Conservation (phyloP, 352 stramenopile species). For the Globisporangium heterothallicum region DNA sequence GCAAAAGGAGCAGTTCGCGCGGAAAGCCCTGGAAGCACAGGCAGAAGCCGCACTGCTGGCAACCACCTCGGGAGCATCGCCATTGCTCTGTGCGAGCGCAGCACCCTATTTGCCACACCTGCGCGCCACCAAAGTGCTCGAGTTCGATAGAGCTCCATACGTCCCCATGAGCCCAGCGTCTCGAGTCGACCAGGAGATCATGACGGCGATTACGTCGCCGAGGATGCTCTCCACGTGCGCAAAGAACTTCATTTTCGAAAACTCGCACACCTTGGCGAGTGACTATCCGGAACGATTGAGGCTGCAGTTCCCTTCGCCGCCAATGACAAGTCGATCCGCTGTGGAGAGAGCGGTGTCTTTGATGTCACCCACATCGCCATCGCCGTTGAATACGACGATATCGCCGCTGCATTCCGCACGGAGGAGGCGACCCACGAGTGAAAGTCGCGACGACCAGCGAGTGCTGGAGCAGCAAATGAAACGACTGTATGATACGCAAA, state of each 20-base stretch:
- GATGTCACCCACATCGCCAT: slow-evolving; percentile 5
- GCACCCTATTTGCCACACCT: slow-evolving; percentile 20
- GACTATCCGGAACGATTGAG: slow-evolving; percentile 31
- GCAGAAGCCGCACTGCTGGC: slow-evolving; percentile 3
- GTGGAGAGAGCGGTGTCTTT: not conserved
- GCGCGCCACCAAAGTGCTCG: slow-evolving; percentile 12
- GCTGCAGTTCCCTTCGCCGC: slow-evolving; percentile 16
- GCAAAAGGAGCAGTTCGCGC: not conserved
- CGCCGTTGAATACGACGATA: slow-evolving; percentile 9
- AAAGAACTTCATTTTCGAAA: slow-evolving; percentile 40
- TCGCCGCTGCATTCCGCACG: not conserved
- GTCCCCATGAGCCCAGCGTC: not conserved
- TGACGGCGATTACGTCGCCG: slow-evolving; percentile 24
- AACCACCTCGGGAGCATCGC: not conserved
- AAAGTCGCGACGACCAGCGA: slow-evolving; percentile 14
- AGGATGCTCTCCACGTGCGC: slow-evolving; percentile 41
- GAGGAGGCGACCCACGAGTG: not conserved
- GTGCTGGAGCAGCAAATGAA: slow-evolving; percentile 30
- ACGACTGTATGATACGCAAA: slow-evolving; percentile 33
- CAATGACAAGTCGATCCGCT: not conserved
- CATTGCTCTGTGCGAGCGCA: slow-evolving; percentile 9
- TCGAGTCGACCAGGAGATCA: slow-evolving; percentile 4
- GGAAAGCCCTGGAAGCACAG: not conserved
- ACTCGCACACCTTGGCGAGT: slow-evolving; percentile 30
- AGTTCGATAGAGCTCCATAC: not conserved